phyloP scores from a whole-genome alignment of 371 early-diverging fungal species.

The Dichotomocladium elegans region DNA sequence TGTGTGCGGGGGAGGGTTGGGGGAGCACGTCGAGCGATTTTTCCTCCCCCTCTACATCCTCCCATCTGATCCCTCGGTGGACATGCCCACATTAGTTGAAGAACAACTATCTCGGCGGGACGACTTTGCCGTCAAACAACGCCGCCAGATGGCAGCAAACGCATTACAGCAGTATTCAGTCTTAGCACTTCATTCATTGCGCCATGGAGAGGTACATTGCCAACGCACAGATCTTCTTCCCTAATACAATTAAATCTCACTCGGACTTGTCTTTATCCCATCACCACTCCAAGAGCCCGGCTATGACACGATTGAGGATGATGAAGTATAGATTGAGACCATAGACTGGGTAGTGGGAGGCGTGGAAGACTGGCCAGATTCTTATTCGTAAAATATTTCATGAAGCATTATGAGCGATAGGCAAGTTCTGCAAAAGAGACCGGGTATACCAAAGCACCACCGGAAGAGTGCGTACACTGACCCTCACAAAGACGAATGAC shows the following conservation, averaged over 20 bases:
- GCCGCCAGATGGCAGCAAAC: slow-evolving; percentile 14
- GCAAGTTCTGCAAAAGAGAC: too few relatives aligned
- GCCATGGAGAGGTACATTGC: slow-evolving; percentile 12
- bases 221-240: neutral
- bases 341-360: too few relatives aligned
- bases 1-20: neutral
- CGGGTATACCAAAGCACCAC: too few relatives aligned
- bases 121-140: slow-evolving; percentile 5
- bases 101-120: slow-evolving; percentile 3
- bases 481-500: too few relatives aligned
- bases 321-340: slow-evolving; percentile 14
- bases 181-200: slow-evolving; percentile 10
- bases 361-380: too few relatives aligned
- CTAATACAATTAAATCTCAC: neutral
- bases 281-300: slow-evolving; percentile 5
- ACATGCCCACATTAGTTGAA: neutral
- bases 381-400: too few relatives aligned
- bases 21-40: neutral
- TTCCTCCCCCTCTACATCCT: neutral
- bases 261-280: neutral
- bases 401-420: too few relatives aligned
- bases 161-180: slow-evolving; percentile 14
- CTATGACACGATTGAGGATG: slow-evolving; percentile 18
- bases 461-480: too few relatives aligned
- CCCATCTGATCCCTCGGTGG: neutral